Base-by-base conservation (phyloP, 106 monocot genomes). In the Agapanthus africanus region DNA sequence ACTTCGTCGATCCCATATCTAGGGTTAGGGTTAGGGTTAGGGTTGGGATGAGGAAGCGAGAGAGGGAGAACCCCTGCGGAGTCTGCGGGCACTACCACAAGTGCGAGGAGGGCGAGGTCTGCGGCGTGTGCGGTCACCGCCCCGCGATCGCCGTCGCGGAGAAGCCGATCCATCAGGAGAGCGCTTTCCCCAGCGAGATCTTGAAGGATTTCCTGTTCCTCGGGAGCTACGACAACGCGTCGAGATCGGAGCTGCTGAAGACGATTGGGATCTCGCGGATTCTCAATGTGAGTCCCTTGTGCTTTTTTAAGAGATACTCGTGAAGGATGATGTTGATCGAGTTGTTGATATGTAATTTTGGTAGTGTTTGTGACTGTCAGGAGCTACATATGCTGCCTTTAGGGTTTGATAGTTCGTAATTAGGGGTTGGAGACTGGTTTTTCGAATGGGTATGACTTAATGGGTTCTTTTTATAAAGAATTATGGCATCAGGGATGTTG, bases 11-110 rank as follows among this genome's bases (percentile, higher is more conserved):
- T 15, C 13, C 19, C 46, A 47, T 15, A 47, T 47, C 46, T 47
- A 47, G 46, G 46, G 46, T 47, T 46, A 15, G 16, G 46, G 19
- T 47, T 3, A 15, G 16, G n/a, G n/a, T n/a, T n/a, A n/a, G n/a
- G n/a, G n/a, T n/a, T n/a, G n/a, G n/a, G 63, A 73, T 82, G 85
- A 86, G 85, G 85, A 86, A 86, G 76, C 37, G 85, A 56, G 85
- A 82, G 79, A 71, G 85, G 56, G 85, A 86, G 73, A 86, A 86
- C 70, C 85, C 85, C 14, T 86, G 85, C 76, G 79, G 75, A 10
- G 82, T 86, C 42, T 86, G 85, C 76, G 81, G 85, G 28, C 85
- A 86, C 70, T 86, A 86, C 73, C 85, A 86, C 79, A 82, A 79
- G 71, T 79, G 75, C 75, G 85, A 85, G 73, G 76, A n/a, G n/a